A percentile compares a stretch with the other conserved stretches of the same genome.
Evolutionary conservation across 768 basidiomycete species (phyloP).

Genomic region (Termitomyces heimii): DNA sequence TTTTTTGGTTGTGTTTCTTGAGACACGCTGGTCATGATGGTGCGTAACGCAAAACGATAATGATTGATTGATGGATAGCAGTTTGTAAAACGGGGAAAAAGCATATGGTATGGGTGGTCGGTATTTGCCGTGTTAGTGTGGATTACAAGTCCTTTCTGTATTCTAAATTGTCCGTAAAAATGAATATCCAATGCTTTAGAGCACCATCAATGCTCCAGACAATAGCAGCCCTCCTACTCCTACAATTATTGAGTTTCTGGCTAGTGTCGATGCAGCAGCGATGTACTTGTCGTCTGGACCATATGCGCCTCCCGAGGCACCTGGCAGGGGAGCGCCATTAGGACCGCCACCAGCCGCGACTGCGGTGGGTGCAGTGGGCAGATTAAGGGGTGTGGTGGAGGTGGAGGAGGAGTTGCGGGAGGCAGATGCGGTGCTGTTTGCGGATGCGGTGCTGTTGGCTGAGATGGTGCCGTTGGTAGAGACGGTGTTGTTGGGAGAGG

Average conservation of each 20-base stretch:
- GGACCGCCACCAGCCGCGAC: slow-evolving; percentile 49
- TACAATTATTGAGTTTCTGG: slow-evolving; percentile 37
- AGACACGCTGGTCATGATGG: slow-evolving; percentile 13
- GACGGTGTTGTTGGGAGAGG: slow-evolving; percentile 10
- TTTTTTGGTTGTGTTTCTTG: slow-evolving; percentile 25
- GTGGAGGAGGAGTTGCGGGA: slow-evolving; percentile 21
- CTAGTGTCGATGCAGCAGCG: slow-evolving; percentile 45
- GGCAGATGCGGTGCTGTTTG: slow-evolving; percentile 21
- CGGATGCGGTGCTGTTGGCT: slow-evolving; percentile 6
- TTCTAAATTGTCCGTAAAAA: slow-evolving; percentile 10
- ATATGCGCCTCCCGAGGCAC: slow-evolving; percentile 45
- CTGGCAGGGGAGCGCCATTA: slow-evolving; percentile 57
- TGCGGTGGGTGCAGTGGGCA: slow-evolving; percentile 55
- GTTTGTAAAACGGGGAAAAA: not conserved
- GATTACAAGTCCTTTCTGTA: slow-evolving; percentile 3
- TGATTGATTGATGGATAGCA: not conserved
- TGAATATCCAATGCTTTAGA: slow-evolving; percentile 22
- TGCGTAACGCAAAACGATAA: not conserved
- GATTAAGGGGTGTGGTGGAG: slow-evolving; percentile 31
- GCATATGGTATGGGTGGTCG: not conserved
- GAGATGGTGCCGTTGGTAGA: slow-evolving; percentile 17
- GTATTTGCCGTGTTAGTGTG: slow-evolving; percentile 5
- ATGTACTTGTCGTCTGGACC: slow-evolving; percentile 70
- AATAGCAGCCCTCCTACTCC: slow-evolving; percentile 39
- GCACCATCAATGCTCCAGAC: slow-evolving; percentile 41